Evolutionary conservation across 768 basidiomycete species (phyloP).

Genomic region (Coprinopsis strossmayeri): DNA sequence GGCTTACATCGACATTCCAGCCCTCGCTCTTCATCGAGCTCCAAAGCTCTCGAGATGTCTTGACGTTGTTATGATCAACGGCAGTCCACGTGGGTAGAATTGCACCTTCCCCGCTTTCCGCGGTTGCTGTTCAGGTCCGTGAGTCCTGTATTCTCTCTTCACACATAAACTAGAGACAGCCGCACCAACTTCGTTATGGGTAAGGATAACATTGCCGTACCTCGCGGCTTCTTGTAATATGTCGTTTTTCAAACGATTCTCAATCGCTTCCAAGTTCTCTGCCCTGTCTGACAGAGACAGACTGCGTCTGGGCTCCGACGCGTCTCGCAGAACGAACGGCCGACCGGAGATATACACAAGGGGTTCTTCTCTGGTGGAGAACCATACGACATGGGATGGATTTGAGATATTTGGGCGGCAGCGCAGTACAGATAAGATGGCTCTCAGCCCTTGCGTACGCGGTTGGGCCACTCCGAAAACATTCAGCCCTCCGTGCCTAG

Average conservation of each 20-base stretch:
- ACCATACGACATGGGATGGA: constrained; percentile 84
- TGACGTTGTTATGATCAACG: constrained; percentile 77
- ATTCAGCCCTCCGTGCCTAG: constrained; percentile 71
- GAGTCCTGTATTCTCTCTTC: neutral
- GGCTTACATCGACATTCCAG: constrained; percentile 84
- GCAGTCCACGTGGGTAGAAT: constrained; percentile 93
- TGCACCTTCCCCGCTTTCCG: constrained; percentile 58
- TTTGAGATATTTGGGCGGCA: constrained; percentile 59
- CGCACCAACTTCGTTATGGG: constrained; percentile 88
- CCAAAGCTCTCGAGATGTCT: constrained; percentile 85
- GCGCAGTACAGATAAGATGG: constrained; percentile 79
- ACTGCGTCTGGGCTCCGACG: constrained; percentile 73
- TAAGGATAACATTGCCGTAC: constrained; percentile 85
- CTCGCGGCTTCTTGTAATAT: constrained; percentile 81
- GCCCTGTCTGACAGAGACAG: constrained; percentile 86
- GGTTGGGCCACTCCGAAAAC: constrained; percentile 97
- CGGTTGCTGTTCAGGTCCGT: constrained; percentile 10
- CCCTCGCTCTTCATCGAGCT: constrained; percentile 70
- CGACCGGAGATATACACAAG: constrained; percentile 84
- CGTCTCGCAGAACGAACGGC: constrained; percentile 89
- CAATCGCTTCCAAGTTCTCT: constrained; percentile 92
- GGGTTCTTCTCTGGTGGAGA: constrained; percentile 95
- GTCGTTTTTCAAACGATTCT: constrained; percentile 81
- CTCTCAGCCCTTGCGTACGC: constrained; percentile 83
- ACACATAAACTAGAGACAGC: constrained; percentile 1